Percentiles rank a stretch among this genome's conserved stretches.
Evolutionary conservation across 2,329 filamentous ascomycete species (phyloP).

Genomic region (Ophiocordyceps camponoti-saundersi): DNA sequence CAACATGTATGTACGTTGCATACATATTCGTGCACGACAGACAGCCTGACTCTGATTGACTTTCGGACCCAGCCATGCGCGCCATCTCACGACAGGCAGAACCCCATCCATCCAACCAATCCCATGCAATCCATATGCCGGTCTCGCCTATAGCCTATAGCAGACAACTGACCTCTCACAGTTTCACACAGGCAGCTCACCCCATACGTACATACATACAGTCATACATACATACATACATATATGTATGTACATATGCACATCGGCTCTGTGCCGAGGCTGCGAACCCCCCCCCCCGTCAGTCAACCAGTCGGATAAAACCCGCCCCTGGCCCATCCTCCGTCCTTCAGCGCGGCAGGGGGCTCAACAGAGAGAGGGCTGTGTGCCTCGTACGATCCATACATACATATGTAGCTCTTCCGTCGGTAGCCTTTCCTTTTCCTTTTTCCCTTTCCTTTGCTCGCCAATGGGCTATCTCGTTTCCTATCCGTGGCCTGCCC

Average conservation of each 20-base stretch:
- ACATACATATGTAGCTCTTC: background rate
- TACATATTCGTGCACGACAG: background rate
- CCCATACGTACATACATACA: background rate
- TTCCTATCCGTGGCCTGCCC: background rate
- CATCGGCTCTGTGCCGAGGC: background rate
- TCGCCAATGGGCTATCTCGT: too few relatives aligned
- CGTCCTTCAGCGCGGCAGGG: too few relatives aligned
- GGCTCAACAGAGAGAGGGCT: too few relatives aligned
- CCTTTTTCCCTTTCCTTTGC: too few relatives aligned
- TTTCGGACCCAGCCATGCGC: background rate
- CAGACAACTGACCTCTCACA: too few relatives aligned
- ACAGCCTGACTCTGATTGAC: background rate
- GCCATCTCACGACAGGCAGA: too few relatives aligned
- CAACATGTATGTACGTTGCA: background rate
- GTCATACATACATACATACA: background rate
- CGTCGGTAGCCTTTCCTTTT: too few relatives aligned
- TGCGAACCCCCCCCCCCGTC: too few relatives aligned
- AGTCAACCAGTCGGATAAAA: too few relatives aligned
- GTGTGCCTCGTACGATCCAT: background rate
- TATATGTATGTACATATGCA: background rate
- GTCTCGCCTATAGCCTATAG: background rate
- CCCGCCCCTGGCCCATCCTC: too few relatives aligned
- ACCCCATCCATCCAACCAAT: background rate
- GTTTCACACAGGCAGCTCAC: background rate
- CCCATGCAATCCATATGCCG: background rate